A percentile compares a stretch with the other conserved stretches of the same genome.
phyloP scores from a whole-genome alignment of 2,329 filamentous ascomycete genomes.

The Stenocarpella maydis region DNA sequence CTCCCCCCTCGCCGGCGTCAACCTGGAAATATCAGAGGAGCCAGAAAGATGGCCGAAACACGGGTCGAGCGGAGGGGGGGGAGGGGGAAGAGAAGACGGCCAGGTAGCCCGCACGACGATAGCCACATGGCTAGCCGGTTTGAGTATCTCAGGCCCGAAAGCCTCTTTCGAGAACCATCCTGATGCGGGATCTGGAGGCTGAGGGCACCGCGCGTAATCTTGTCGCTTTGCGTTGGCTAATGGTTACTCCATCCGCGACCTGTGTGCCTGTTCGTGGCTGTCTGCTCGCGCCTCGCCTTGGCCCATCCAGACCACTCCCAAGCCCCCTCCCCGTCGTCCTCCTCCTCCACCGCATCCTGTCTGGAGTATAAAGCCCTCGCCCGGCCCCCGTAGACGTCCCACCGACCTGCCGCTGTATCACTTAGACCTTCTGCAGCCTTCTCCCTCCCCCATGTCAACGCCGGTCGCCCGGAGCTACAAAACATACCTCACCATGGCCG shows the following conservation, averaged over 20 bases:
- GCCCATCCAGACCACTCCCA: not conserved
- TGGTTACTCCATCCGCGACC: not conserved
- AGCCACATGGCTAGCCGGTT: constrained; percentile 13
- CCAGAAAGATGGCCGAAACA: constrained; percentile 7
- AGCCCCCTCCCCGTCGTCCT: not conserved
- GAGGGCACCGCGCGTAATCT: constrained; percentile 3
- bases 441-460: constrained; percentile 1
- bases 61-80: too few relatives aligned
- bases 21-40: not conserved
- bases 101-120: not conserved
- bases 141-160: constrained; percentile 3
- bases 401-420: not conserved
- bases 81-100: not conserved
- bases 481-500: constrained; percentile 29
- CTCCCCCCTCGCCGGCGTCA: not conserved
- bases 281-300: not conserved
- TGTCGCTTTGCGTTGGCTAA: constrained; percentile 20
- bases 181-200: not conserved
- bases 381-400: not conserved
- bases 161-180: not conserved
- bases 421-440: not conserved
- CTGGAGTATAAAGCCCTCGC: constrained; percentile 27
- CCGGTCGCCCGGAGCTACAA: constrained; percentile 28
- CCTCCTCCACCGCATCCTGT: too few relatives aligned
- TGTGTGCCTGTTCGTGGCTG: not conserved